Percentiles rank a stretch among this genome's conserved stretches.
These are phyloP conservation scores for Fusarium torreyae DNA, from an alignment of 2,329 filamentous ascomycete species.

Conservation along the genomic window DNA sequence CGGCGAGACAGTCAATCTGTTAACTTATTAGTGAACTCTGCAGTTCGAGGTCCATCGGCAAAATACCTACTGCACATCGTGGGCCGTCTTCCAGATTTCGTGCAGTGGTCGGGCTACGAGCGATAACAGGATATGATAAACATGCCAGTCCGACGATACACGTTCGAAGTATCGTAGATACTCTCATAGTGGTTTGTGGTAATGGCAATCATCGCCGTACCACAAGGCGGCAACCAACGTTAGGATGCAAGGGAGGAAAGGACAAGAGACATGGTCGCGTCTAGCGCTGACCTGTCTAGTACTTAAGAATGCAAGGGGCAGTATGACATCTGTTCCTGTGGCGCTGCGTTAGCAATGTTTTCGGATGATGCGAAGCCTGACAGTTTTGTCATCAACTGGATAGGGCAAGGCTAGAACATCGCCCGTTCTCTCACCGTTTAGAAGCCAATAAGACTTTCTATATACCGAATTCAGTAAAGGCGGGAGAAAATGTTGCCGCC, in stretches of 20 bases:
- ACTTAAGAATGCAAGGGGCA: conserved; percentile 8
- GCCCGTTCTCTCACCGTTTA: no score
- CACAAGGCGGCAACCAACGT: not conserved
- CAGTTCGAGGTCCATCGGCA: accelerated
- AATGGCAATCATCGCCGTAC: not conserved
- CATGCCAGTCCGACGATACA: not conserved
- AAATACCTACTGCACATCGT: not conserved
- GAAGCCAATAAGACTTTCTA: no score
- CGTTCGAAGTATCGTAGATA: not conserved
- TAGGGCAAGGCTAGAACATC: no score
- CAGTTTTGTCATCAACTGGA: no score
- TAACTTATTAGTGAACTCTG: not conserved
- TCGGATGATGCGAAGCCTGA: no score
- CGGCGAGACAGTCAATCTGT: not conserved
- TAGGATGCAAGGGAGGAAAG: no score
- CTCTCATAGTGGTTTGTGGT: not conserved
- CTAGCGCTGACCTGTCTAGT: not conserved
- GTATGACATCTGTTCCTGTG: no score
- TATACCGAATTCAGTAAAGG: no score
- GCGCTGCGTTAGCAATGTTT: no score
- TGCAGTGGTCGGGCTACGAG: not conserved
- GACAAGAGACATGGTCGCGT: not conserved
- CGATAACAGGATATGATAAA: not conserved
- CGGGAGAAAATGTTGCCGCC: no score
- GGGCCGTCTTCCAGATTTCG: not conserved